Conservation (phyloP, 1,139 yeast species). For the Williopsis jadinii region DNA sequence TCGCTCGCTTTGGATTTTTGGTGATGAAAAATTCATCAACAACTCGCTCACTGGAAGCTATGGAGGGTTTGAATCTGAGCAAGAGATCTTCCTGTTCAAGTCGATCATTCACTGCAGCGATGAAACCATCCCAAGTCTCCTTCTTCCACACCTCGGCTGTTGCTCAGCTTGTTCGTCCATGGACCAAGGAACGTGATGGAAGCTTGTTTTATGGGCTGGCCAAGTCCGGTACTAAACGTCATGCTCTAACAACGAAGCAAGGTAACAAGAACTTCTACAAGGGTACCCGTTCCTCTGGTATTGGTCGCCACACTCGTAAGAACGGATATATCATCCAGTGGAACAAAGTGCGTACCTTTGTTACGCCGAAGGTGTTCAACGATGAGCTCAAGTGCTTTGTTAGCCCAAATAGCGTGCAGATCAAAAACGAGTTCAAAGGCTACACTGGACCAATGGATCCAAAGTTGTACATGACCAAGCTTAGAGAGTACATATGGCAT, state of each 20-base stretch:
- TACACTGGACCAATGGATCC: conserved; percentile 71
- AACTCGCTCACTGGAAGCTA: too few species aligned
- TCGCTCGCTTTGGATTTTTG: too few species aligned
- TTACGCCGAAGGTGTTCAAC: conserved; percentile 56
- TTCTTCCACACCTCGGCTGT: conserved; percentile 48
- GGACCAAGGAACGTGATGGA: conserved; percentile 83
- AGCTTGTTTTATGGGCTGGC: conserved; percentile 73
- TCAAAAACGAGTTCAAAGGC: conserved; percentile 63
- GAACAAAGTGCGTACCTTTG: conserved; percentile 84
- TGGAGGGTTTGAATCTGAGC: too few species aligned
- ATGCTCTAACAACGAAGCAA: conserved; percentile 81
- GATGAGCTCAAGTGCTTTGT: conserved; percentile 66
- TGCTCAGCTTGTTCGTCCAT: conserved; percentile 65
- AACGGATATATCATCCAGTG: conserved; percentile 79
- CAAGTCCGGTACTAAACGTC: conserved; percentile 78
- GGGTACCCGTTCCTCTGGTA: conserved; percentile 94
- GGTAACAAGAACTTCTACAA: conserved; percentile 93
- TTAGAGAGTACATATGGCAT: conserved; percentile 66
- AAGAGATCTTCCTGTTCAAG: too few species aligned
- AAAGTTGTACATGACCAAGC: conserved; percentile 61
- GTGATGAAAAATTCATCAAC: too few species aligned
- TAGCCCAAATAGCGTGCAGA: conserved; percentile 59
- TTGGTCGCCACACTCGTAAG: conserved; percentile 68
- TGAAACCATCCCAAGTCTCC: conserved; percentile 49
- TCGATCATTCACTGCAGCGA: conserved; percentile 15